These are phyloP conservation scores for Pseudopyrenochaeta lycopersici DNA, from an alignment of 2,329 filamentous ascomycete species.

Conservation along the genomic window DNA sequence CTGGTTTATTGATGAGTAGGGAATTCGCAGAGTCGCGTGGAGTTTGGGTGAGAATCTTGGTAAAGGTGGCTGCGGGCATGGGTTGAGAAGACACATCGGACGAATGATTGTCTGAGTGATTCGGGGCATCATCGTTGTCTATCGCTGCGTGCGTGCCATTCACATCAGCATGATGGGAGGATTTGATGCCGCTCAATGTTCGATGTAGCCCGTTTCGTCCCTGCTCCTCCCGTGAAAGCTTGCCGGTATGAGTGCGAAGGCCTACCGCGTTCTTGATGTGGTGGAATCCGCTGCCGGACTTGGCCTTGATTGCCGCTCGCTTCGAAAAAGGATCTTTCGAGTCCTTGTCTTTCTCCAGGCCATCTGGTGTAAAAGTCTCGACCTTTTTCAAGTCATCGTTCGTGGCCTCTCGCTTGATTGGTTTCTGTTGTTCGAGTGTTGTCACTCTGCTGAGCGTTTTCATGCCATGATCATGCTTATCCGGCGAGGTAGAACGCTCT, in stretches of 20 bases:
- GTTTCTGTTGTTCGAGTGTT: conserved; percentile 39
- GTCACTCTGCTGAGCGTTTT: conserved; percentile 62
- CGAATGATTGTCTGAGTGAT: conserved; percentile 16
- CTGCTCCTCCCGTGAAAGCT: conserved; percentile 49
- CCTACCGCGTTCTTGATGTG: conserved; percentile 88
- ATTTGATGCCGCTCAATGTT: conserved; percentile 26
- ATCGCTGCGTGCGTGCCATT: conserved; percentile 17
- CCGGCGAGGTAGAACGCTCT: conserved; percentile 62
- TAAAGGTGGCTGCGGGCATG: conserved; percentile 31
- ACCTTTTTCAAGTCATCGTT: conserved; percentile 41
- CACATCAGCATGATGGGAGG: conserved; percentile 14
- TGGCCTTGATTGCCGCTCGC: conserved; percentile 75
- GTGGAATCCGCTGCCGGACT: conserved; percentile 81
- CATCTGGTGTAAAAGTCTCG: conserved; percentile 29
- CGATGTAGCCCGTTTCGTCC: conserved; percentile 30
- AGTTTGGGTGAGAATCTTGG: conserved; percentile 46
- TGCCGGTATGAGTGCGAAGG: conserved; percentile 53
- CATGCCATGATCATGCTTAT: conserved; percentile 57
- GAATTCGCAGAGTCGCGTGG: conserved; percentile 38
- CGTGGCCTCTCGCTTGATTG: conserved; percentile 39
- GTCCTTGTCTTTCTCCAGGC: conserved; percentile 61
- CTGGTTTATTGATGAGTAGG: conserved; percentile 27
- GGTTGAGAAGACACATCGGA: conserved; percentile 22
- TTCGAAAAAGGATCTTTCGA: conserved; percentile 66
- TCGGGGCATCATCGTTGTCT: conserved; percentile 11